Evolutionary conservation across 169 alveolate species (phyloP).

Genomic region (Theileria orientalis): DNA sequence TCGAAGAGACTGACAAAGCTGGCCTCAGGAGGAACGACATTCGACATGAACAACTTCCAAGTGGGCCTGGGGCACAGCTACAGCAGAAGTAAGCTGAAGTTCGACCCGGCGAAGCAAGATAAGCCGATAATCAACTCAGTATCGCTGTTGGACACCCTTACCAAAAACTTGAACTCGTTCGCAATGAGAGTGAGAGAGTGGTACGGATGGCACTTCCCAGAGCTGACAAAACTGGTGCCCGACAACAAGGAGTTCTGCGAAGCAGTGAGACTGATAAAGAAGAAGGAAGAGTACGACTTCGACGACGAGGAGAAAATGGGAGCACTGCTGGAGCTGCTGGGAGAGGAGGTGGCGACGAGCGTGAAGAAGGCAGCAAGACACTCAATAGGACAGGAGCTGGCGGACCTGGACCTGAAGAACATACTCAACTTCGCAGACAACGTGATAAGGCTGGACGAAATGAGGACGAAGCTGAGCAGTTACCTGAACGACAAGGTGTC

Average conservation of each 20-base stretch:
- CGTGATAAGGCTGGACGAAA: conserved; percentile 85
- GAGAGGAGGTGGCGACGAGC: conserved; percentile 87
- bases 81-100: conserved; percentile 89
- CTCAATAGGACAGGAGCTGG: conserved; percentile 95
- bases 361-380: conserved; percentile 86
- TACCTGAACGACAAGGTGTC: conserved; percentile 89
- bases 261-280: conserved; percentile 81
- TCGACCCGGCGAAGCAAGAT: conserved; percentile 96
- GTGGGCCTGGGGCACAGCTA: conserved; percentile 94
- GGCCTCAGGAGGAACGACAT: conserved; percentile 63
- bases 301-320: conserved; percentile 38
- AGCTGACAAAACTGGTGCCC: conserved; percentile 92
- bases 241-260: conserved; percentile 93
- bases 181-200: conserved; percentile 97
- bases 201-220: conserved; percentile 99
- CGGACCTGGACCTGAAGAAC: conserved; percentile 88
- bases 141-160: conserved; percentile 93
- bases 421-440: conserved; percentile 89
- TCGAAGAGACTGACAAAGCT: conserved; percentile 63
- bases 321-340: conserved; percentile 80
- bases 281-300: conserved; percentile 76
- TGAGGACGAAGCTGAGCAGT: conserved; percentile 84
- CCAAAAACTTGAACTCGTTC: conserved; percentile 92
- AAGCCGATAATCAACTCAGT: conserved; percentile 95
- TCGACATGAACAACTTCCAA: conserved; percentile 85